Evolutionary conservation across 2,329 filamentous ascomycete genomes (phyloP).

Genomic region (Furcasterigmium sp.): DNA sequence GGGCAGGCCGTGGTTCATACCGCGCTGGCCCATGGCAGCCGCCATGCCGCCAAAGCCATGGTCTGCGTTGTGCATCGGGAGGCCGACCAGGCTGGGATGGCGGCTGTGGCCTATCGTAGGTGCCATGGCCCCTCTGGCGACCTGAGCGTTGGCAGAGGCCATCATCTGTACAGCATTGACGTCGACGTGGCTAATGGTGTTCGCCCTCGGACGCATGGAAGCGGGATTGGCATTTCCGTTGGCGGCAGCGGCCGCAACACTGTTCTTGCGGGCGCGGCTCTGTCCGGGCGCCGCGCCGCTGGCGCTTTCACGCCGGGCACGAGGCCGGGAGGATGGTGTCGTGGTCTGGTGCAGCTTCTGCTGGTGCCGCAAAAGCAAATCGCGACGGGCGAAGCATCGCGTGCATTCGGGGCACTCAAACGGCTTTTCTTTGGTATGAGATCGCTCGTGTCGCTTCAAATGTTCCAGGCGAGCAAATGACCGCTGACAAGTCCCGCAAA

Average conservation of each 20-base stretch:
- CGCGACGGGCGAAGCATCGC: constrained; percentile 88
- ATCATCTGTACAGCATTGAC: constrained; percentile 68
- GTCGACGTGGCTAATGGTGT: constrained; percentile 94
- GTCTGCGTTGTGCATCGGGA: constrained; percentile 50
- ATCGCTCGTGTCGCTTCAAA: constrained; percentile 92
- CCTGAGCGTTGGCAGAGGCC: constrained; percentile 51
- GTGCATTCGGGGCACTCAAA: constrained; percentile 96
- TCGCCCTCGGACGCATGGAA: constrained; percentile 80
- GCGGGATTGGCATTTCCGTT: constrained; percentile 43
- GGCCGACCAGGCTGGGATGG: constrained; percentile 68
- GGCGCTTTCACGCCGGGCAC: constrained; percentile 85
- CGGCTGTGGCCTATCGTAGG: constrained; percentile 52
- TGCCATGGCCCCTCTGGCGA: constrained; percentile 38
- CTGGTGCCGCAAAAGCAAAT: constrained; percentile 89
- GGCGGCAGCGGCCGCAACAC: constrained; percentile 53
- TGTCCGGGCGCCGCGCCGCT: constrained; percentile 62
- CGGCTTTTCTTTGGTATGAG: constrained; percentile 98
- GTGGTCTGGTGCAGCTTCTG: constrained; percentile 96
- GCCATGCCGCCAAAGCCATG: constrained; percentile 72
- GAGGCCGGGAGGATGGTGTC: constrained; percentile 78
- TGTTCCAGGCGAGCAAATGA: constrained; percentile 95
- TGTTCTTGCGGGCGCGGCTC: constrained; percentile 86
- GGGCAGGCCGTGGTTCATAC: constrained; percentile 62
- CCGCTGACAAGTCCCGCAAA: constrained; percentile 84
- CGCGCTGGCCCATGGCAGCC: constrained; percentile 59